Evolutionary conservation across 1,284 basidiomycete genomes (phyloP), one percentile per base, ranked within the genome.

Genomic region (Leccinum subrobustum): DNA sequence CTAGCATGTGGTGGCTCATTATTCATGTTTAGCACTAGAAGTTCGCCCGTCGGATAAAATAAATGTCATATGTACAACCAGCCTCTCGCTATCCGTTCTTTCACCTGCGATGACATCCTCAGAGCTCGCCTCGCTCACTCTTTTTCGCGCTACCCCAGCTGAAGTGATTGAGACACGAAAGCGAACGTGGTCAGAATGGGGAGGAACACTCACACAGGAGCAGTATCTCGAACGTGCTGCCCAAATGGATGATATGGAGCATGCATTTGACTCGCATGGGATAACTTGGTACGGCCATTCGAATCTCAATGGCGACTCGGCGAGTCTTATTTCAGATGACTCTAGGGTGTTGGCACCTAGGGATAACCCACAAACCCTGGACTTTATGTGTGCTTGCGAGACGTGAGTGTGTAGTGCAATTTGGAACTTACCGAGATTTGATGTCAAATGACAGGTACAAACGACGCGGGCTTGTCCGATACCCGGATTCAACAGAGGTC

Each of bases 1-100:
- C 81, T 96, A 57, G 85, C 93, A 12, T 88, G 88, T 52, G 96
- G 96, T 56, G 96, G 96, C 3, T 77, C 97, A 59, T 83, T 89
- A 55, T 98, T 98, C 77, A 95, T 97, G 78, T 85, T 96, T 57
- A 93, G 91, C 47, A 33, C 91, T 89, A 33, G 96, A 8, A 20
- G 44, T 7, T 29, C 9, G 8, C 27, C 33, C 11, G 0, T 16
- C 37, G 4, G 14, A 59, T 59, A 59, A 39, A 59, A 59, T 59
- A 59, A 39, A 59, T 33, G 16, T n/a, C 52, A 44, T 23, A 14
- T 47, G 39, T 20, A 42, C 16, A 7, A n/a, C 6, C 0, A 14
- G 29, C 27, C 39, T 31, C 37, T 58, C 6, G 31, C 11, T 55
- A 18, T 47, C 25, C 25, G 5, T 4, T 37, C 2, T 44, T 20